Evolutionary conservation across 1,284 basidiomycete species (phyloP), one percentile per base, ranked within the genome.

Genomic region (Sporisorium iseilematis-ciliati): DNA sequence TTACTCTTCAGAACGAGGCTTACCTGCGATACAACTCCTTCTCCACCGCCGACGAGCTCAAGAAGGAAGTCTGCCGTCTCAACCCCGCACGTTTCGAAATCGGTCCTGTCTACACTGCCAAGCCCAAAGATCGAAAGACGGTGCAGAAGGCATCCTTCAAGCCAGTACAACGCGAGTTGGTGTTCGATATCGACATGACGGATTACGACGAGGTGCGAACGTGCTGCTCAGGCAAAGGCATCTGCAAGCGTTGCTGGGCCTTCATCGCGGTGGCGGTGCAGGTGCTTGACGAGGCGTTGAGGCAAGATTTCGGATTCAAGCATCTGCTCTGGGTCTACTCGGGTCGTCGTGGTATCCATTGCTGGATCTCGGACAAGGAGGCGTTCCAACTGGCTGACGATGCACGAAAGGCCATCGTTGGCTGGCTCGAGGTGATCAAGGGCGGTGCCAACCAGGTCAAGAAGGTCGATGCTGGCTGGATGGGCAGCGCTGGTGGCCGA

Each of bases 171-270:
- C 92, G 97, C 72, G 96, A 99, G 86, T 91, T 99, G 33, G 97
- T 99, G 1, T 97, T 99, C 83, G 97, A 99, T 90, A 97, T 99
- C 84, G 96, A 99, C 86, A 97, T 99, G 95, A 97, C 96, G 18
- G 96, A 99, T 87, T 99, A 99, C 87, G 97, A 99, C 86, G 89
- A 92, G 65, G 91, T 99, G 81, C 91, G 97, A 56, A 97, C 94
- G 0, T 99, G 97, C 87, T 99, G 97, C 86, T 91, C 91, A 2
- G 93, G 91, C 60, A 94, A 95, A 61, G 91, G 89, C 65, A 97
- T 99, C 86, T 99, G 96, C 87, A 89, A 89, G 74, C 90, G 92
- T 43, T 99, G 97, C 87, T 99, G 97, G 96, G 90, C 89, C 1
- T 98, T 95, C 87, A 97, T 99, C 80, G 90, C 93, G 14, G 92